These are phyloP conservation scores for Cucurbita ficifolia DNA, from an alignment of 306 rosid species.

Conservation along the genomic window DNA sequence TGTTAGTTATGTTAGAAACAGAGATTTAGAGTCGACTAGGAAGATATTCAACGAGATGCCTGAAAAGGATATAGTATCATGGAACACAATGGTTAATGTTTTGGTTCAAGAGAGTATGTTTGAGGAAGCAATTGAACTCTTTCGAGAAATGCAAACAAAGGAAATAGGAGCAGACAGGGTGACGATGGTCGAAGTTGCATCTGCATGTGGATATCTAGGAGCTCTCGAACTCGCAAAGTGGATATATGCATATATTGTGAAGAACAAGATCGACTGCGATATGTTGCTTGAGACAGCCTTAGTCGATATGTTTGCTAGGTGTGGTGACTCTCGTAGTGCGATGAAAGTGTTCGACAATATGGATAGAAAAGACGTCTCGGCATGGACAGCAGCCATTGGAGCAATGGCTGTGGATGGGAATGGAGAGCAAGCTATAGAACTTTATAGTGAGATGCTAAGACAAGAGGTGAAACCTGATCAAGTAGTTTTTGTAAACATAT, in stretches of 20 bases:
- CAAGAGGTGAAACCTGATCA: constrained; percentile 47
- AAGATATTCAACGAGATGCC: constrained; percentile 46
- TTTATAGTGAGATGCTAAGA: constrained; percentile 44
- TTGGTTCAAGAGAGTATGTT: constrained; percentile 52
- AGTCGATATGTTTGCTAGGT: constrained; percentile 69
- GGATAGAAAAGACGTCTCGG: constrained; percentile 41
- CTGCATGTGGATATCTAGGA: constrained; percentile 72
- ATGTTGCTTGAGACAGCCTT: constrained; percentile 59
- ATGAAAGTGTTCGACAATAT: constrained; percentile 38
- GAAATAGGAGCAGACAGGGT: constrained; percentile 47
- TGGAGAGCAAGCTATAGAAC: constrained; percentile 35
- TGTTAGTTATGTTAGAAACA: constrained; percentile 45
- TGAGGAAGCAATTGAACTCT: constrained; percentile 49
- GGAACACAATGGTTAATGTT: constrained; percentile 68
- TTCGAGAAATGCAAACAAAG: constrained; percentile 46
- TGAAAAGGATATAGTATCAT: constrained; percentile 44
- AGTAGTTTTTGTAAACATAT: constrained; percentile 51
- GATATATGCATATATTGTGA: constrained; percentile 33
- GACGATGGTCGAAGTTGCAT: constrained; percentile 63
- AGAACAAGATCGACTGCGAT: constrained; percentile 38
- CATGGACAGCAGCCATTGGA: constrained; percentile 79
- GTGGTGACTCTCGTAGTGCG: constrained; percentile 50
- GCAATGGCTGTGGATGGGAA: constrained; percentile 69
- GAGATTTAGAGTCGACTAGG: constrained; percentile 39
- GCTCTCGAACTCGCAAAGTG: constrained; percentile 57